Evolutionary conservation across 208 protist genomes (phyloP).

Genomic region (Trypanosoma brucei): DNA sequence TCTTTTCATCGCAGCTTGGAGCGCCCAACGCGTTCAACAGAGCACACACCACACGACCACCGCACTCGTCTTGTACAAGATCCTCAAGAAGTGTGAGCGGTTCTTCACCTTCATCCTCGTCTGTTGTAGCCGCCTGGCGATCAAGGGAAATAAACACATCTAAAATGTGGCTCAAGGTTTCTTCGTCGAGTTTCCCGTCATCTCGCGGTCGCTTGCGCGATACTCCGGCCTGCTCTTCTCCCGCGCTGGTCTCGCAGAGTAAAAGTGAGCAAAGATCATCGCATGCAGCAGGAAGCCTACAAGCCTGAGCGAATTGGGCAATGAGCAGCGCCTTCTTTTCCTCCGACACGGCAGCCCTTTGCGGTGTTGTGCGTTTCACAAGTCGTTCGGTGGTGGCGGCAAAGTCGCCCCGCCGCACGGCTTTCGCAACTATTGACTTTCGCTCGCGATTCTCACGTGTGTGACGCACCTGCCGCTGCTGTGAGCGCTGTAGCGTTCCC

Average conservation of each 20-base stretch:
- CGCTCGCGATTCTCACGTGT: conserved; percentile 50
- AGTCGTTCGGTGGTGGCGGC: conserved; percentile 37
- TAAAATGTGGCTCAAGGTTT: conserved; percentile 35
- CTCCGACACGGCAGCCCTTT: conserved; percentile 32
- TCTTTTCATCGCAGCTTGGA: conserved; percentile 26
- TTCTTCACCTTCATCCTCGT: conserved; percentile 44
- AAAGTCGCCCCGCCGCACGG: conserved; percentile 50
- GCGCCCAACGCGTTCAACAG: conserved; percentile 50
- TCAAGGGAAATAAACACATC: conserved; percentile 51
- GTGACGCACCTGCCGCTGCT: conserved; percentile 49
- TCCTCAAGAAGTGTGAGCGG: conserved; percentile 63
- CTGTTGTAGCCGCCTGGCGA: conserved; percentile 27
- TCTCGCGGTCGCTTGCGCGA: conserved; percentile 40
- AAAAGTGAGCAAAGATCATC: conserved; percentile 69
- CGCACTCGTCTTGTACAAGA: conserved; percentile 74
- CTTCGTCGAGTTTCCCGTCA: conserved; percentile 12
- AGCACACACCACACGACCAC: conserved; percentile 66
- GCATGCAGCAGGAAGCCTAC: conserved; percentile 56
- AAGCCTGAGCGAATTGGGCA: conserved; percentile 70
- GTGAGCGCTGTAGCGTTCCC: conserved; percentile 48
- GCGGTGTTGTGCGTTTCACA: conserved; percentile 45
- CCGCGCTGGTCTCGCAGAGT: conserved; percentile 32
- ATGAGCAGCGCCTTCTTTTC: conserved; percentile 56
- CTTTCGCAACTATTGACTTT: conserved; percentile 44
- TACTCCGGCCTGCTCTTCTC: conserved; percentile 6